Conservation (phyloP, 257 asterid species). For the Solanum chiquidenum region DNA sequence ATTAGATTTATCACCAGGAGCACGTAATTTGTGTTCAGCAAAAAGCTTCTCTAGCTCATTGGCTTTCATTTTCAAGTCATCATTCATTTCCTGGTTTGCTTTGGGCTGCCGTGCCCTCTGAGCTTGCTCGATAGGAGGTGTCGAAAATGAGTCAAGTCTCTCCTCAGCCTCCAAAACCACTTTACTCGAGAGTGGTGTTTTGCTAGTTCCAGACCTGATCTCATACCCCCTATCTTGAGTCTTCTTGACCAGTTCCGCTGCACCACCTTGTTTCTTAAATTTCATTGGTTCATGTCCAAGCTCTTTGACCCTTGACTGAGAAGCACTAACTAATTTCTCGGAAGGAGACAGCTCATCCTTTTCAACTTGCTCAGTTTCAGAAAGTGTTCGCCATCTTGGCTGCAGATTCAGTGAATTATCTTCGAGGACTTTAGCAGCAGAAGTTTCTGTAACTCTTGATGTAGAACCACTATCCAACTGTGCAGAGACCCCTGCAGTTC, state of each 20-base stretch:
- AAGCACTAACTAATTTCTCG: conserved; percentile 19
- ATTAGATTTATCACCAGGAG: conserved; percentile 62
- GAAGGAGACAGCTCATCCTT: conserved; percentile 19
- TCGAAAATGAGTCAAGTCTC: conserved; percentile 36
- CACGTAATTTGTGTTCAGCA: conserved; percentile 64
- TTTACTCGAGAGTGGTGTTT: conserved; percentile 21
- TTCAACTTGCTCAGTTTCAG: conserved; percentile 24
- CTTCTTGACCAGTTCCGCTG: conserved; percentile 35
- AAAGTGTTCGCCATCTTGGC: conserved; percentile 23
- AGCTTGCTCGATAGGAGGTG: conserved; percentile 45
- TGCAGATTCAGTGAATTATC: conserved; percentile 26
- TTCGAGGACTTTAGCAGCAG: conserved; percentile 33
- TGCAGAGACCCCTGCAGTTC: conserved; percentile 23
- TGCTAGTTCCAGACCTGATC: conserved; percentile 25
- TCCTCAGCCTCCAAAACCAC: conserved; percentile 30
- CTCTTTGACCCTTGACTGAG: conserved; percentile 33
- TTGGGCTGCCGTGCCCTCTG: conserved; percentile 64
- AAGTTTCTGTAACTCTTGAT: conserved; percentile 37
- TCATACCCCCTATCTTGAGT: conserved; percentile 28
- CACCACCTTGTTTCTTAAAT: conserved; percentile 25
- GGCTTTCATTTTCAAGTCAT: conserved; percentile 83
- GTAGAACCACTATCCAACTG: conserved; percentile 30
- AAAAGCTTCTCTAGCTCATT: conserved; percentile 91
- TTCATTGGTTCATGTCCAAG: conserved; percentile 37
- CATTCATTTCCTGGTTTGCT: conserved; percentile 79